phyloP scores from a whole-genome alignment of 75 land plant genomes.

The Cunninghamia lanceolata region DNA sequence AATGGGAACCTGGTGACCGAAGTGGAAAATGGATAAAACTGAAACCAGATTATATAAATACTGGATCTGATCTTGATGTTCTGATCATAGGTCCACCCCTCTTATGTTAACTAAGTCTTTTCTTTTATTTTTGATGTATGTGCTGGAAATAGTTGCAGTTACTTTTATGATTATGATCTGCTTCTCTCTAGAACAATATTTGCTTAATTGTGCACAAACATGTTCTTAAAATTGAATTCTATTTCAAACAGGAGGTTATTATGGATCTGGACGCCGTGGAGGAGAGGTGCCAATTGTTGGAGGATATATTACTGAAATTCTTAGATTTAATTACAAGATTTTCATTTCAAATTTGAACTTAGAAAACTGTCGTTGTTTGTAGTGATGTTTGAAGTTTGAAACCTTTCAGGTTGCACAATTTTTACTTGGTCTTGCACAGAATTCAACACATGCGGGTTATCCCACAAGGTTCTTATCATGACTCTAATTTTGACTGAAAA shows the following conservation, averaged over 20 bases:
- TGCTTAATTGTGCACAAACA: background rate
- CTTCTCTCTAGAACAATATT: background rate
- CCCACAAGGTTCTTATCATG: constrained; percentile 60
- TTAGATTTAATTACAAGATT: constrained; percentile 3
- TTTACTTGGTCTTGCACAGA: constrained; percentile 86
- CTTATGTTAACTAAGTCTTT: background rate
- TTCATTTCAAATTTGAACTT: background rate
- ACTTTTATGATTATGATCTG: background rate
- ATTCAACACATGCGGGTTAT: constrained; percentile 41
- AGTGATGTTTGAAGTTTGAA: background rate
- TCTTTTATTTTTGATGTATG: background rate
- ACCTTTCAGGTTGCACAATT: constrained; percentile 81
- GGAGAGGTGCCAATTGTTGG: constrained; percentile 63
- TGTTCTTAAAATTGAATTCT: background rate
- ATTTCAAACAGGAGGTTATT: constrained; percentile 68
- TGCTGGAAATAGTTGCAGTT: background rate
- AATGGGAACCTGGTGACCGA: constrained; percentile 98
- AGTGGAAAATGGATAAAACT: constrained; percentile 96
- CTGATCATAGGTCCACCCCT: constrained; percentile 74
- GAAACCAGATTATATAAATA: constrained; percentile 90
- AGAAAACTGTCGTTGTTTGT: background rate
- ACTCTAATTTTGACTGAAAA: background rate
- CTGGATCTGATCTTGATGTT: constrained; percentile 92
- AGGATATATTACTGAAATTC: constrained; percentile 3
- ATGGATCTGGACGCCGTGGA: constrained; percentile 95